A percentile compares a stretch with the other conserved stretches of the same genome.
Conservation (phyloP, 352 stramenopile genomes). For the Phytopythium kandeliae region DNA sequence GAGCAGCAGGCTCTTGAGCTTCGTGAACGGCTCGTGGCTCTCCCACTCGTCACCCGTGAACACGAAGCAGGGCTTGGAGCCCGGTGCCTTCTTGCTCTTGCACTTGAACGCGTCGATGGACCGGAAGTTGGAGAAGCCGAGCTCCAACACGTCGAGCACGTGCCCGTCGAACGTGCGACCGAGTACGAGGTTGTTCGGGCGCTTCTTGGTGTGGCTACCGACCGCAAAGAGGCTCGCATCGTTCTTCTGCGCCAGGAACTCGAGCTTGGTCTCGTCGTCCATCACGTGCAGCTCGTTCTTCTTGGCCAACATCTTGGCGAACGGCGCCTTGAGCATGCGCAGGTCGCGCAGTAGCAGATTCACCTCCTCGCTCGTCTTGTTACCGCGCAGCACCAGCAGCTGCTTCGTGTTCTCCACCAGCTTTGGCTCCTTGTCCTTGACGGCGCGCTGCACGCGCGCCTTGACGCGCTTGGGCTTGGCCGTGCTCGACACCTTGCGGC, state of each 20-base stretch:
- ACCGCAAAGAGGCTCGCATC: slow-evolving; percentile 96
- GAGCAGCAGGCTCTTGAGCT: slow-evolving; percentile 93
- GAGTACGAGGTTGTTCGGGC: slow-evolving; percentile 97
- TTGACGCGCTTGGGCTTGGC: slow-evolving; percentile 80
- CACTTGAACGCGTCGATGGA: slow-evolving; percentile 91
- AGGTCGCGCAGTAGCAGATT: slow-evolving; percentile 81
- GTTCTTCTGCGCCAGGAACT: slow-evolving; percentile 97
- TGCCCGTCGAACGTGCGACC: slow-evolving; percentile 97
- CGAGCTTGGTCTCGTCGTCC: slow-evolving; percentile 89
- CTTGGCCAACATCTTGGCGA: slow-evolving; percentile 87
- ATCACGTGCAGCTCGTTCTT: slow-evolving; percentile 95
- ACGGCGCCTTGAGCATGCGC: slow-evolving; percentile 83
- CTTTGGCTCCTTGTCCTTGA: slow-evolving; percentile 90
- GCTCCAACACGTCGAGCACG: slow-evolving; percentile 98
- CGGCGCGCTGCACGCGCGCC: slow-evolving; percentile 67
- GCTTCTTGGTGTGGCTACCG: slow-evolving; percentile 98
- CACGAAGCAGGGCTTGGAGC: slow-evolving; percentile 94
- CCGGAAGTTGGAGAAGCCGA: slow-evolving; percentile 95
- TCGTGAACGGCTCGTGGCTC: slow-evolving; percentile 84
- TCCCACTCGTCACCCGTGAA: slow-evolving; percentile 96
- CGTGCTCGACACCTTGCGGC: slow-evolving; percentile 60
- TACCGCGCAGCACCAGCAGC: slow-evolving; percentile 83
- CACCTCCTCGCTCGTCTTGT: slow-evolving; percentile 85
- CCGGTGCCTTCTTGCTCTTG: slow-evolving; percentile 89
- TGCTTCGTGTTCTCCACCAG: slow-evolving; percentile 91